Evolutionary conservation across 768 basidiomycete species (phyloP).

Genomic region (Cystofilobasidium macerans): DNA sequence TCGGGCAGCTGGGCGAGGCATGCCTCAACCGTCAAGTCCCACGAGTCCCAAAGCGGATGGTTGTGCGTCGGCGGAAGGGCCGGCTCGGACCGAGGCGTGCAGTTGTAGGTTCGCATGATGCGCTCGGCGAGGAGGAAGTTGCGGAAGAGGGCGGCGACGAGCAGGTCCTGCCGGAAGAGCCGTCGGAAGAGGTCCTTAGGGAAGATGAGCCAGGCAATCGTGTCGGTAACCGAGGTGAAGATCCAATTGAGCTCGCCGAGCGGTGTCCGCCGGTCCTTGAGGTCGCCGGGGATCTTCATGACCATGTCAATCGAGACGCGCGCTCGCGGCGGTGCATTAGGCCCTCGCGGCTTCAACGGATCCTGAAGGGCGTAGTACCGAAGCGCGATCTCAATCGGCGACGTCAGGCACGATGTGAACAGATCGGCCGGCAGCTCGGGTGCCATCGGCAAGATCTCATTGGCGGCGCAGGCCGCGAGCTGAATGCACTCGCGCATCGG

Average conservation of each 20-base stretch:
- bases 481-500: slow-evolving; percentile 61
- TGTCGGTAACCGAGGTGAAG: slow-evolving; percentile 96
- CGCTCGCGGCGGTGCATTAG: slow-evolving; percentile 44
- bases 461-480: slow-evolving; percentile 82
- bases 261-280: slow-evolving; percentile 91
- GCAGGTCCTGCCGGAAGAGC: slow-evolving; percentile 84
- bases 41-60: slow-evolving; percentile 89
- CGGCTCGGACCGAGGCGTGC: slow-evolving; percentile 87
- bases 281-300: slow-evolving; percentile 86
- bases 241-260: slow-evolving; percentile 99
- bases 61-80: slow-evolving; percentile 91
- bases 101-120: slow-evolving; percentile 95
- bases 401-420: slow-evolving; percentile 94
- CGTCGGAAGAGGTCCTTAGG: slow-evolving; percentile 85
- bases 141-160: slow-evolving; percentile 90
- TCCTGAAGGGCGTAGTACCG: slow-evolving; percentile 82
- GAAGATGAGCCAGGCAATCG: slow-evolving; percentile 98
- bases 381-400: slow-evolving; percentile 93
- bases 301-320: slow-evolving; percentile 64
- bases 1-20: slow-evolving; percentile 88
- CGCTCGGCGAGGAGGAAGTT: slow-evolving; percentile 95
- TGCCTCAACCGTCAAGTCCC: slow-evolving; percentile 93
- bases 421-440: slow-evolving; percentile 95
- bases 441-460: slow-evolving; percentile 83
- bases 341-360: slow-evolving; percentile 41